Base-by-base conservation (phyloP, 1,284 basidiomycete genomes). In the Fomitopsis pinicola region DNA sequence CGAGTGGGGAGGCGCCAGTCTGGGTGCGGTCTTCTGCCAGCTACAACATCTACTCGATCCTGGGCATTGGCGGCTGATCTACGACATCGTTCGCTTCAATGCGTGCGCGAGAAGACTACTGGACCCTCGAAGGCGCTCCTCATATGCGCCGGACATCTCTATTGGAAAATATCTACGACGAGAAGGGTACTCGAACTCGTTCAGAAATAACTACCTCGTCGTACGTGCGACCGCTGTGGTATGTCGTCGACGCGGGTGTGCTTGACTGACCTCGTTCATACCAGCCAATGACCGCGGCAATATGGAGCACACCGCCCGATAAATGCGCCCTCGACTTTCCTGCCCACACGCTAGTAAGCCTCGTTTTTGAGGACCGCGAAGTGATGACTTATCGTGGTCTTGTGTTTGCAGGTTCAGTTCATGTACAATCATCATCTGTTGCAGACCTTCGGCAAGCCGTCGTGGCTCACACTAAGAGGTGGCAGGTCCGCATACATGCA, bases 341-440 rank as follows among this genome's bases (percentile, higher is more conserved):
- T 5, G 89, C 86, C 0, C 77, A 79, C 22, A 92, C 91, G 0
- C 73, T 93, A 68, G 85, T 91, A 62, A 9, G 74, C 14, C 30
- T 19, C 44, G 7, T 17, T 15, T 42, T n/a, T 28, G 35, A 40
- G 38, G 3, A 40, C 2, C 12, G 2, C 35, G 35, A 36, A 36
- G 26, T 5, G 1, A 19, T 26, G 19, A 8, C 30, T 19, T 14
- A 28, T 58, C 33, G 10, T 10, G 35, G 5, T 40, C 40, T 22
- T 61, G 45, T 17, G 48, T 17, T 30, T 44, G 5, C 19, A 72
- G 82, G 79, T 87, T 50, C 83, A 87, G 64, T 92, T 93, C 73
- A 80, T 93, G 83, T 83, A 86, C 72, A 94, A 94, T 68, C 91
- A 94, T 67, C 88, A 91, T 68, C 77, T 93, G 0, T 80, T 94